Base-by-base conservation (phyloP, 371 early-diverging fungal species). In the Haplosporangium sp. region DNA sequence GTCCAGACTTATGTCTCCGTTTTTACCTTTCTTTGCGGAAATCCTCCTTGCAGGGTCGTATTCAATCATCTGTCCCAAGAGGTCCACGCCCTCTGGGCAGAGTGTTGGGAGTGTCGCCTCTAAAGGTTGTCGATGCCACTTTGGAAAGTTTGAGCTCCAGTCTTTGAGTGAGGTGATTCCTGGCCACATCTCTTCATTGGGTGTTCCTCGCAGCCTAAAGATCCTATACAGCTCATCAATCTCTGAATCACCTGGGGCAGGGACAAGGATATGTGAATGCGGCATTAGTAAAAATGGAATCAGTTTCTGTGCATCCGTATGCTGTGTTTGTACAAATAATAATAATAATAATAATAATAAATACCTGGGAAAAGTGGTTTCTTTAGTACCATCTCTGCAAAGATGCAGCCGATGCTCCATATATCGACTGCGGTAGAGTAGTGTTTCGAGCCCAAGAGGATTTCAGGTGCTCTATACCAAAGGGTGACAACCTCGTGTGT, bases 391-490 rank as follows among this genome's bases (percentile, higher is more conserved):
- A 99, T 96, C 83, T 99, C 99, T 21, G 96, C 97, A 84, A 98
- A 94, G 64, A 99, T 97, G 81, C 97, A 97, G 0, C 99, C 99
- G 37, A 98, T 88, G 68, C 94, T 93, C 99, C 99, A 99, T 86
- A 99, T 96, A 83, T 99, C 99, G 51, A 99, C 92, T 6, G 92
- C 93, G 10, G 92, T 95, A 7, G 94, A 90, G 82, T 99, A 99
- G 68, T 94, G 91, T 55, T 89, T 90, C 14, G 89, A 86, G 5
- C 99, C 99, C 69, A 98, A 84, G 46, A 99, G 82, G 54, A 99
- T 93, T 83, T 99, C 99, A 8, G 99, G 99, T 8, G 99, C 87
- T 58, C 99, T 89, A 81, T 99, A 99, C 98, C 98, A 97, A 23
- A 97, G 85, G 11, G 99, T 99, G 21, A 99, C 97, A 7, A 99